phyloP scores from a whole-genome alignment of 1,284 basidiomycete genomes.

The Puccinia sorghi region DNA sequence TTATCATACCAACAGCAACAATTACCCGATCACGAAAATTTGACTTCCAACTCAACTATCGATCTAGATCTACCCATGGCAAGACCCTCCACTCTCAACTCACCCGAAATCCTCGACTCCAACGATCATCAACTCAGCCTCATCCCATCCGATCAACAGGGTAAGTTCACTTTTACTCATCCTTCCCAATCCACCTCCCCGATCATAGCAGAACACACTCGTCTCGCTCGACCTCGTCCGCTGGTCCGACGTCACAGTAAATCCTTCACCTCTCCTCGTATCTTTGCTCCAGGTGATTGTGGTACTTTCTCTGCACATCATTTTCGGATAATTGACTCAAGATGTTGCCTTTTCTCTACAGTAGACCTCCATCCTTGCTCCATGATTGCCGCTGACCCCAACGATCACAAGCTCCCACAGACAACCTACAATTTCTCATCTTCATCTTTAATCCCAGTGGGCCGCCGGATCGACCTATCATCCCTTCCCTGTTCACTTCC shows the following conservation, averaged over 20 bases:
- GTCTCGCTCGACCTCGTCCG: not conserved
- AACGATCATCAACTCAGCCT: not conserved
- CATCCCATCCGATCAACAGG: not conserved
- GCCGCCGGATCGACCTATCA: not conserved
- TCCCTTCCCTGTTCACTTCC: not conserved
- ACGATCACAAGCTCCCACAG: not conserved
- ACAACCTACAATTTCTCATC: conserved; percentile 2
- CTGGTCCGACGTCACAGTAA: not conserved
- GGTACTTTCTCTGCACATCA: not conserved
- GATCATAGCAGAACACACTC: not conserved
- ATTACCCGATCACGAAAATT: no score
- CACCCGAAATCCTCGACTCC: not conserved
- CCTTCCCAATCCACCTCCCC: not conserved
- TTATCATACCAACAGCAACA: not conserved
- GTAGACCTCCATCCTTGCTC: not conserved
- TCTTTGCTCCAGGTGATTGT: conserved; percentile 4
- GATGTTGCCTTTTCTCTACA: not conserved
- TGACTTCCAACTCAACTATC: no score
- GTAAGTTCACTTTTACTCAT: not conserved
- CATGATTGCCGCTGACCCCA: not conserved
- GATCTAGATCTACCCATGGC: not conserved
- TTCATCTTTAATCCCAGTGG: not conserved
- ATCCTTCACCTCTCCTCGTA: conserved; percentile 4
- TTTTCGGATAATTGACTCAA: no score
- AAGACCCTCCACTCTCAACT: conserved; percentile 9